Base-by-base conservation (phyloP, 352 stramenopile genomes). In the Pythium periplocum region DNA sequence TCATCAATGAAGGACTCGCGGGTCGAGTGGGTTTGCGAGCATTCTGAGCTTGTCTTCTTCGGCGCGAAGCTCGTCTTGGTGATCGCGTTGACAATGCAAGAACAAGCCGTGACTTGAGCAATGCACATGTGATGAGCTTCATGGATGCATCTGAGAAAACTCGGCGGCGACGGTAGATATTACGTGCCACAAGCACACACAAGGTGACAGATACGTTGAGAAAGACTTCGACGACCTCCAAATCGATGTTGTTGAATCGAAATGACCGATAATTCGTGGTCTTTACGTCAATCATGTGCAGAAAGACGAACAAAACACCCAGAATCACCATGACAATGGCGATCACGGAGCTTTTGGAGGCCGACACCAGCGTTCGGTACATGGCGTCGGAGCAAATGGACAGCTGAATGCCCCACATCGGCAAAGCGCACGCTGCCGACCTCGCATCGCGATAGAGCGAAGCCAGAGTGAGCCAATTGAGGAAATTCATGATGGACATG, bases 151-250 rank as follows among this genome's bases (percentile, higher is more conserved):
- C 34, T n/a, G 48, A 51, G 32, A 61, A 34, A 11, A 49, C 31
- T 2, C 48, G 46, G 7, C 55, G 41, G n/a, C 46, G 55, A n/a
- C 48, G 40, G 17, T 43, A 46, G 17, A 51, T n/a, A 12, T 48
- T 51, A 8, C 55, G 55, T 10, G 47, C 42, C 12, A 46, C 48
- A 10, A 61, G 38, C 34, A 55, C 4, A 9, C 10, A 11, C 32
- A 61, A 11, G 7, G 55, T 61, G 6, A 35, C 41, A 2, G 47
- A 55, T 4, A 51, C 10, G 35, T 78, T 44, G 61, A 78, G 48
- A 50, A 69, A 51, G 62, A 60, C 45, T 48, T 57, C 43, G 46
- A 63, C 43, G 44, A 65, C 12, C 56, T 79, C 46, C 59, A 77
- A 38, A 26, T 26, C 17, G 17, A 26, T 26, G 17, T 26, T 26